A percentile compares a stretch with the other conserved stretches of the same genome.
phyloP scores from a whole-genome alignment of 148 eudicot genomes.

The Vaccinium myrtillus region DNA sequence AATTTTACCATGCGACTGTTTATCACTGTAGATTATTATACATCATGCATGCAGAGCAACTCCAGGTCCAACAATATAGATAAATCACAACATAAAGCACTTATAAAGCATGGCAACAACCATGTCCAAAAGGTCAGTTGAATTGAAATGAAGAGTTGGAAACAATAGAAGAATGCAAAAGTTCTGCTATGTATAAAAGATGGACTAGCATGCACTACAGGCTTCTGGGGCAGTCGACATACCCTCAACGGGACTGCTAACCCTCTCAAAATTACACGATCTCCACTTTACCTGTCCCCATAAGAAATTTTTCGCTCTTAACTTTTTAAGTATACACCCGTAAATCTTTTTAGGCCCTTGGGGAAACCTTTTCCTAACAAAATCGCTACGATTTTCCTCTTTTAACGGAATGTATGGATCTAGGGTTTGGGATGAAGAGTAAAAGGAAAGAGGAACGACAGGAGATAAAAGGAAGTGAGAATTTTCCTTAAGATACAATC shows the following conservation, averaged over 20 bases:
- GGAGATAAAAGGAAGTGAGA: background rate
- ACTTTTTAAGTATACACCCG: background rate
- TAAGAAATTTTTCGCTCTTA: background rate
- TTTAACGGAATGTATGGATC: background rate
- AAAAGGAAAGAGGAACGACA: background rate
- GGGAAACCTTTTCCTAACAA: background rate
- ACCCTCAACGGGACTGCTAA: background rate
- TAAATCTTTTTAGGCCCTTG: background rate
- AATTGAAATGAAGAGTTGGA: background rate
- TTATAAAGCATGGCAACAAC: background rate
- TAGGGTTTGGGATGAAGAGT: background rate
- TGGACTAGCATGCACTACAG: background rate
- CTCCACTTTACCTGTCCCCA: background rate
- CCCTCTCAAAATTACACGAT: background rate
- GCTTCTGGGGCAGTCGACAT: background rate
- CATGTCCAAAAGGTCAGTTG: background rate
- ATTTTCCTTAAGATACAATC: too few species aligned
- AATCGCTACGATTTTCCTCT: background rate
- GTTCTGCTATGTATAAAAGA: background rate
- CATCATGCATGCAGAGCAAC: background rate
- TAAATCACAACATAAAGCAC: background rate
- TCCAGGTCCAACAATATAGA: background rate
- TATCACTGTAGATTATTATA: too few species aligned
- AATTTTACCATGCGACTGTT: background rate
- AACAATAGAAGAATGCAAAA: background rate